phyloP scores from a whole-genome alignment of 2,329 filamentous ascomycete genomes.

The Coniella lustricola region DNA sequence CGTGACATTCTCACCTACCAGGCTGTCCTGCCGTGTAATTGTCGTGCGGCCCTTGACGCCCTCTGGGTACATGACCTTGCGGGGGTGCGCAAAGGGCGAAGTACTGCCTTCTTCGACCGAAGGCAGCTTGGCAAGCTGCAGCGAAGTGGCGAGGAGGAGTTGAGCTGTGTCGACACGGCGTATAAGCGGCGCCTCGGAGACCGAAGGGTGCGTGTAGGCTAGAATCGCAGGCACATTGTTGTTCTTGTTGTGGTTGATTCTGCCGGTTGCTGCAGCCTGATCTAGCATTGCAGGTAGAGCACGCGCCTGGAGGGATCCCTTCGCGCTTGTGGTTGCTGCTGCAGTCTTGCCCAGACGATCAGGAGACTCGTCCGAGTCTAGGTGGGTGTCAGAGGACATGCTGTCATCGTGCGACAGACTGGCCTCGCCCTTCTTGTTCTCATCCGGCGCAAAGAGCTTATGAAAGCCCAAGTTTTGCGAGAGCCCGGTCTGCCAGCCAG shows the following conservation, averaged over 20 bases:
- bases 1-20: slow-evolving; percentile 82
- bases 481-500: slow-evolving; percentile 80
- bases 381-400: slow-evolving; percentile 18
- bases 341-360: not conserved
- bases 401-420: slow-evolving; percentile 23
- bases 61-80: slow-evolving; percentile 77
- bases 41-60: slow-evolving; percentile 75
- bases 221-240: slow-evolving; percentile 61
- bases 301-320: not conserved
- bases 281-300: not conserved
- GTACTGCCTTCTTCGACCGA: slow-evolving; percentile 57
- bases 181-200: slow-evolving; percentile 55
- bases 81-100: slow-evolving; percentile 69
- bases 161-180: slow-evolving; percentile 83
- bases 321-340: not conserved
- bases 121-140: slow-evolving; percentile 80
- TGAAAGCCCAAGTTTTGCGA: slow-evolving; percentile 69
- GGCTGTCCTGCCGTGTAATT: slow-evolving; percentile 72
- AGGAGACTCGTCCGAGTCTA: slow-evolving; percentile 10
- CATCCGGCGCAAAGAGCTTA: slow-evolving; percentile 48
- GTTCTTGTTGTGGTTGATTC: too few species aligned
- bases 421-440: slow-evolving; percentile 26
- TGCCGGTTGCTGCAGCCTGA: not conserved
- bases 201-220: slow-evolving; percentile 69
- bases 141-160: slow-evolving; percentile 71